phyloP scores from a whole-genome alignment of 2,329 filamentous ascomycete genomes.

The Sporothrix pseudoabietina region DNA sequence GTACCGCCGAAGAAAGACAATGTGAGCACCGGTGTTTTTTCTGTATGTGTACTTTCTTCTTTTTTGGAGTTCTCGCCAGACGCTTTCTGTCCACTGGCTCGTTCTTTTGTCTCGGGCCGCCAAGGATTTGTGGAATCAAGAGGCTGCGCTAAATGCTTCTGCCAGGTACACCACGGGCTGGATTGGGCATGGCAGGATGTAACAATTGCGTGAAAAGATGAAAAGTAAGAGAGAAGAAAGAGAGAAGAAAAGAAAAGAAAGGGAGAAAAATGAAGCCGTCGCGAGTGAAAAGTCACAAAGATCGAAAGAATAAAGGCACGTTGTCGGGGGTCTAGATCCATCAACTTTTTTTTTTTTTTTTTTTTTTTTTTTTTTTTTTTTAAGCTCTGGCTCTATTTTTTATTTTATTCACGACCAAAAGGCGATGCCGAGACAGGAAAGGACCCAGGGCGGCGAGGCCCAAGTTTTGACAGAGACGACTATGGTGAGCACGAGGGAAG shows the following conservation, averaged over 20 bases:
- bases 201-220: not conserved
- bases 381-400: not conserved
- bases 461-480: not conserved
- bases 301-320: not conserved
- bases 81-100: not conserved
- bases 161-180: conserved; percentile 5
- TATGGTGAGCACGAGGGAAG: not conserved
- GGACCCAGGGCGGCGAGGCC: not conserved
- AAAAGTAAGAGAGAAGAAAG: not conserved
- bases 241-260: not conserved
- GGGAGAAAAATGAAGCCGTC: not conserved
- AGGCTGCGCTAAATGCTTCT: conserved; percentile 18
- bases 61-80: not conserved
- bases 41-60: not conserved
- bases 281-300: not conserved
- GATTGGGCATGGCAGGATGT: conserved; percentile 8
- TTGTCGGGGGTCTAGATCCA: not conserved
- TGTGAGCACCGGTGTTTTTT: not conserved
- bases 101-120: not conserved
- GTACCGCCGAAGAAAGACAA: conserved; percentile 20
- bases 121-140: conserved; percentile 9
- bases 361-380: not conserved
- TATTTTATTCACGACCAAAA: not conserved
- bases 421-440: conserved; percentile 7
- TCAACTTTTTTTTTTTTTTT: not conserved